Base-by-base conservation (phyloP, 352 stramenopile genomes). In the Globisporangium paroecandrum region DNA sequence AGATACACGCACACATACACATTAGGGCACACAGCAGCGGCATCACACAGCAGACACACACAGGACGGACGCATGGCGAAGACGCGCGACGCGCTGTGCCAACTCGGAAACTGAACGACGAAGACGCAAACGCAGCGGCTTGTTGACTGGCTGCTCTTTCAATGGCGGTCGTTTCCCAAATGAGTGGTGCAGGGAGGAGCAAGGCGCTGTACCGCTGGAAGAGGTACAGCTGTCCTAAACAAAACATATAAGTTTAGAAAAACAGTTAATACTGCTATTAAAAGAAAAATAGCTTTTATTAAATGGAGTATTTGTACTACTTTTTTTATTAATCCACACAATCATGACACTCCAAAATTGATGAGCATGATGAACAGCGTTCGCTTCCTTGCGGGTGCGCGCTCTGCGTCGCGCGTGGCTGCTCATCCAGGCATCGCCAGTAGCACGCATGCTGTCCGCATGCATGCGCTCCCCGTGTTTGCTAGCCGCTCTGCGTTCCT, bases 1-100 rank as follows among this genome's bases (percentile, higher is more conserved):
- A 75, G 46, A 71, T n/a, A 66, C n/a, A 54, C 36, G 36, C 10
- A 68, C 10, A 68, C 9, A 66, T 43, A 66, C 47, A 55, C 34
- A 9, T 18, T 32, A 4, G 12, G 27, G 4, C 3, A 32, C 29
- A 32, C 29, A 32, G 29, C 29, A 36, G 32, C 60, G 59, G 8
- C n/a, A 22, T 22, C 9, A 57, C 3, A 12, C 24, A 57, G 29
- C 5, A 9, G 6, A 25, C 56, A 47, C 56, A 8, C 29, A 32
- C 29, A 32, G 4, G 29, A n/a, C 51, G 24, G 22, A 12, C 18
- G 22, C 20, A 20, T 1, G 12, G 2, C 24, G 51, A 34, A n/a
- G 53, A 5, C 12, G 13, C 1, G 54, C 25, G 2, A 20, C 15
- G 25, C 18, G 54, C 54, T 41, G 18, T 5, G 18, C 54, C 54